Evolutionary conservation across 2,329 filamentous ascomycete genomes (phyloP).

Genomic region (Fusarium guadeloupense): DNA sequence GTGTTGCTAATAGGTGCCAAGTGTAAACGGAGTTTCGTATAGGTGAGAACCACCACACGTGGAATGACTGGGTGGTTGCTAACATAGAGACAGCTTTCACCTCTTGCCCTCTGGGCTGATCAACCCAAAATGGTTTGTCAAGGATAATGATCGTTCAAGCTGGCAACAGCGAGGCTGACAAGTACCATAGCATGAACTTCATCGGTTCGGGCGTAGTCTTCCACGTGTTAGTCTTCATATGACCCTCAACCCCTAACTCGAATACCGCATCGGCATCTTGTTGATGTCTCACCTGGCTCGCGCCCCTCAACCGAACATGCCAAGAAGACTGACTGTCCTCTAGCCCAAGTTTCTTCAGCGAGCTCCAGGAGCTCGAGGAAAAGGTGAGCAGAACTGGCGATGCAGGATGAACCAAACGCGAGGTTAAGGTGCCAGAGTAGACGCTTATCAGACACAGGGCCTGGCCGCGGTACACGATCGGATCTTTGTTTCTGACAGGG

Average conservation of each 20-base stretch:
- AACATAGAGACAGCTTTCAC: conserved; percentile 60
- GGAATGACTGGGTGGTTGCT: conserved; percentile 26
- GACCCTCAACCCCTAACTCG: conserved; percentile 13
- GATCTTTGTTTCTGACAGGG: conserved; percentile 71
- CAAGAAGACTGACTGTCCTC: conserved; percentile 35
- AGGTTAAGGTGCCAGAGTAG: no score
- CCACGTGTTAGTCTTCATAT: conserved; percentile 57
- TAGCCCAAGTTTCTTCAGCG: conserved; percentile 53
- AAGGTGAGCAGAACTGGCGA: no score
- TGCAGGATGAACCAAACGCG: no score
- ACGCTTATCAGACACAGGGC: no score
- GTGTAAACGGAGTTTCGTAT: conserved; percentile 49
- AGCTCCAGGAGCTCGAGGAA: conserved; percentile 52
- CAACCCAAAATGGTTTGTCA: conserved; percentile 64
- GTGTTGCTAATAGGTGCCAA: conserved; percentile 25
- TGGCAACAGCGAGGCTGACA: conserved; percentile 19
- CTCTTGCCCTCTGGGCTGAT: conserved; percentile 76
- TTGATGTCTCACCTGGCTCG: conserved; percentile 36
- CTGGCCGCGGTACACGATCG: conserved; percentile 52
- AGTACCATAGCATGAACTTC: conserved; percentile 66
- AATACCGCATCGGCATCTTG: conserved; percentile 27
- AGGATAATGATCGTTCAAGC: conserved; percentile 18
- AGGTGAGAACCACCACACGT: conserved; percentile 40
- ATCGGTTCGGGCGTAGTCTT: conserved; percentile 77
- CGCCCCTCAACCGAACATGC: conserved; percentile 25